Percentiles rank a stretch among this genome's conserved stretches.
Conservation (phyloP, 176 grass and related monocot species). For the Alopecurus myosuroides region DNA sequence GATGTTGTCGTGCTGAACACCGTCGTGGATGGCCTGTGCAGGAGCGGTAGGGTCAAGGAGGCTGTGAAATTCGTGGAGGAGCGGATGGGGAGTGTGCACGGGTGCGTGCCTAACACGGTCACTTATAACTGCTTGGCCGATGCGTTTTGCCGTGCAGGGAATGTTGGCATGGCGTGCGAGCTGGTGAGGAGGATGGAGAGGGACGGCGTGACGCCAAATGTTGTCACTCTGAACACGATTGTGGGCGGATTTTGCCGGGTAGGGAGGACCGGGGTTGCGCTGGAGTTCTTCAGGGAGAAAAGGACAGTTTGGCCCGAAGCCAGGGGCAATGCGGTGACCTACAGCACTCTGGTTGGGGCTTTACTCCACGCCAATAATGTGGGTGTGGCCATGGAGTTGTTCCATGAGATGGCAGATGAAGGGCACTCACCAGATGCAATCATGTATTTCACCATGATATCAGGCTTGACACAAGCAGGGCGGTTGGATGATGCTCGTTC, state of each 20-base stretch:
- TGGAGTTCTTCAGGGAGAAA: constrained; percentile 74
- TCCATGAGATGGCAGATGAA: constrained; percentile 51
- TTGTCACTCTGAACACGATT: constrained; percentile 52
- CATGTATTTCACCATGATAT: constrained; percentile 74
- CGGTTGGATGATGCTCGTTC: constrained; percentile 54
- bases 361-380: constrained; percentile 77
- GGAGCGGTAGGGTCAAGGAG: constrained; percentile 37
- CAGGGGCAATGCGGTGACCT: constrained; percentile 48
- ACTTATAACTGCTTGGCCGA: constrained; percentile 68
- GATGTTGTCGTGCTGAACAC: constrained; percentile 51
- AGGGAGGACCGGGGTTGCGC: constrained; percentile 38
- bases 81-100: constrained; percentile 29
- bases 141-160: constrained; percentile 41
- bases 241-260: constrained; percentile 50
- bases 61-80: constrained; percentile 39
- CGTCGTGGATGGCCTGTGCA: constrained; percentile 56
- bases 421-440: constrained; percentile 49
- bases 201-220: constrained; percentile 24
- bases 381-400: constrained; percentile 55
- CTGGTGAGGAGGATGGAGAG: constrained; percentile 49
- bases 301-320: constrained; percentile 32
- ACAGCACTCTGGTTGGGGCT: constrained; percentile 58
- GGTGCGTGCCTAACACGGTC: constrained; percentile 20
- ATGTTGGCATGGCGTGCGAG: constrained; percentile 36
- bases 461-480: constrained; percentile 59